Evolutionary conservation across 2,329 filamentous ascomycete genomes (phyloP).

Genomic region (Coniochaeta sp.): DNA sequence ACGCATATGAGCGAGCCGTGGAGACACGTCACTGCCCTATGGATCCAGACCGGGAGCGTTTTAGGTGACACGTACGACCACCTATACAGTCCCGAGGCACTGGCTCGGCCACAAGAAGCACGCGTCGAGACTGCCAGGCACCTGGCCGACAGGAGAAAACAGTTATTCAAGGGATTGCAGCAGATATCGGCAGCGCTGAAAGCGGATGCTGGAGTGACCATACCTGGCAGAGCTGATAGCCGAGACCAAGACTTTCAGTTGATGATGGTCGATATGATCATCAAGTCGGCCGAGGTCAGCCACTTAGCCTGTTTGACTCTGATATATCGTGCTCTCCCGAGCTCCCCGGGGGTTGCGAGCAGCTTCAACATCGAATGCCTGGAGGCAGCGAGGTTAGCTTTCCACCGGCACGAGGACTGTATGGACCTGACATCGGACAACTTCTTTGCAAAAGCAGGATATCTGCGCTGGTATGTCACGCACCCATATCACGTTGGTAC

Average conservation of each 20-base stretch:
- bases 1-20: slow-evolving; percentile 28
- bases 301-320: slow-evolving; percentile 42
- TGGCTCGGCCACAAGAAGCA: slow-evolving; percentile 30
- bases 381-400: slow-evolving; percentile 40
- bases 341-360: slow-evolving; percentile 30
- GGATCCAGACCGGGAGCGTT: slow-evolving; percentile 48
- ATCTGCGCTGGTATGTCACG: slow-evolving; percentile 41
- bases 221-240: slow-evolving; percentile 4
- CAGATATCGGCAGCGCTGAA: slow-evolving; percentile 16
- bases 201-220: slow-evolving; percentile 15
- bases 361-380: slow-evolving; percentile 44
- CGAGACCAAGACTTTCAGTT: slow-evolving; percentile 12
- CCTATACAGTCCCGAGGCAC: slow-evolving; percentile 44
- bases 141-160: slow-evolving; percentile 27
- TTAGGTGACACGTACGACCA: slow-evolving; percentile 52
- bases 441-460: slow-evolving; percentile 34
- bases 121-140: slow-evolving; percentile 30
- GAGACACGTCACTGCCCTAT: slow-evolving; percentile 40
- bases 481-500: too few relatives aligned
- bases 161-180: slow-evolving; percentile 23
- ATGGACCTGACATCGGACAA: slow-evolving; percentile 33
- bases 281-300: slow-evolving; percentile 40
- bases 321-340: slow-evolving; percentile 44
- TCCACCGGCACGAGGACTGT: slow-evolving; percentile 37
- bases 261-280: slow-evolving; percentile 34